These are phyloP conservation scores for Sideroxylon spinosum DNA, from an alignment of 179 eudicot species.

Conservation along the genomic window DNA sequence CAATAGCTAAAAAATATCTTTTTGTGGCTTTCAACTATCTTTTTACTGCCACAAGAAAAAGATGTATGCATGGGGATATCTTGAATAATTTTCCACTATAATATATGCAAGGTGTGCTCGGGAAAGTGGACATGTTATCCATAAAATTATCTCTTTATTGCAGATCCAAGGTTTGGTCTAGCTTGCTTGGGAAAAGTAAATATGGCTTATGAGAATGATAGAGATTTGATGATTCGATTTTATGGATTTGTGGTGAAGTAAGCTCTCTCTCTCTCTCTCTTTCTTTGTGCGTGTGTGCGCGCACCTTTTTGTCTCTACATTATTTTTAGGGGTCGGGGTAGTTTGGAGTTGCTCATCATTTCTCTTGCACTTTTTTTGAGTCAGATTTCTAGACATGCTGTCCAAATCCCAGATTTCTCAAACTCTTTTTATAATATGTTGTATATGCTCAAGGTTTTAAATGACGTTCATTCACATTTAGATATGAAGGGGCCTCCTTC, in stretches of 20 bases:
- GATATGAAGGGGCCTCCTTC: not conserved
- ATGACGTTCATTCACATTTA: not conserved
- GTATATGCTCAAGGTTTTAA: not conserved
- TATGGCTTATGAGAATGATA: conserved; percentile 72
- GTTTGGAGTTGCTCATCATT: not conserved
- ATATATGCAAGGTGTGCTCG: not conserved
- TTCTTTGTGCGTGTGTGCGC: not conserved
- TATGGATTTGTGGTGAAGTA: conserved; percentile 77
- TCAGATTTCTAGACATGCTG: not conserved
- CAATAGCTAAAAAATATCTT: not conserved
- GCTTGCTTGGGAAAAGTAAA: conserved; percentile 87
- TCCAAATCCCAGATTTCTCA: not conserved
- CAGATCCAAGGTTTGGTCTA: conserved; percentile 90
- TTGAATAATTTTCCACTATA: not conserved
- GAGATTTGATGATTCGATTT: conserved; percentile 76
- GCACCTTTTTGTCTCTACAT: not conserved
- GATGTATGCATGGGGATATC: not conserved
- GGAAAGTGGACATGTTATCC: not conserved
- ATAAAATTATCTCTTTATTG: conserved; percentile 14
- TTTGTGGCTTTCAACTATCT: not conserved
- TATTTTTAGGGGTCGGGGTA: not conserved
- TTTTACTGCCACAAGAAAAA: not conserved
- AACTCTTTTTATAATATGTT: not conserved
- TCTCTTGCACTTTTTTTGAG: not conserved
- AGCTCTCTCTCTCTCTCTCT: conserved; percentile 16